Evolutionary conservation across 73 alveolate genomes (phyloP).

Genomic region (Tetrahymena elliotti): DNA sequence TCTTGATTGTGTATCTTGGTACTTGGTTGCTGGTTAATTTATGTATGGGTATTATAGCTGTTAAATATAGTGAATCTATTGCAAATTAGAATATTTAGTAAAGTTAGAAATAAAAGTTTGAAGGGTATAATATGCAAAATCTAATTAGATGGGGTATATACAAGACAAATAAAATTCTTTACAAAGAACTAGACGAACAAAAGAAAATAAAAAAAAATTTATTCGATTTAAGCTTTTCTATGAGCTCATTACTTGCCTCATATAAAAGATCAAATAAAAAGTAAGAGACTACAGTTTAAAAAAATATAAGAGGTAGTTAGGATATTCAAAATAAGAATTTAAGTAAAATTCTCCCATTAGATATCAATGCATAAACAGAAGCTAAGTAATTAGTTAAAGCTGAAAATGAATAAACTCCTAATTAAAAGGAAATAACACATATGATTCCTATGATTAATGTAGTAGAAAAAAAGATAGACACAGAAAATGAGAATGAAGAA

Average conservation of each 20-base stretch:
- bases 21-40: slow-evolving; percentile 79
- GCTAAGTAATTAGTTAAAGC: background rate
- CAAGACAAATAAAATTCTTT: background rate
- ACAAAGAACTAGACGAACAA: background rate
- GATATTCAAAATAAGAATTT: background rate
- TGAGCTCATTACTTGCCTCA: background rate
- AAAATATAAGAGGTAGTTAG: background rate
- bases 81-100: background rate
- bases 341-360: background rate
- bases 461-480: background rate
- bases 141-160: background rate
- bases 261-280: background rate
- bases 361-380: background rate
- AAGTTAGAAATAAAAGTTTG: background rate
- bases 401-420: too few relatives aligned
- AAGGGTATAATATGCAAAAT: background rate
- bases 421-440: background rate
- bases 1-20: slow-evolving; percentile 70
- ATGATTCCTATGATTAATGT: background rate
- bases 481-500: background rate
- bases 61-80: slow-evolving; percentile 39
- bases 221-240: background rate
- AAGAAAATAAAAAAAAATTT: background rate
- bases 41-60: slow-evolving; percentile 82
- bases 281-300: background rate